Evolutionary conservation across 441 rosid species (phyloP), one percentile per base, ranked within the genome.

Genomic region (Croton laevigatus): DNA sequence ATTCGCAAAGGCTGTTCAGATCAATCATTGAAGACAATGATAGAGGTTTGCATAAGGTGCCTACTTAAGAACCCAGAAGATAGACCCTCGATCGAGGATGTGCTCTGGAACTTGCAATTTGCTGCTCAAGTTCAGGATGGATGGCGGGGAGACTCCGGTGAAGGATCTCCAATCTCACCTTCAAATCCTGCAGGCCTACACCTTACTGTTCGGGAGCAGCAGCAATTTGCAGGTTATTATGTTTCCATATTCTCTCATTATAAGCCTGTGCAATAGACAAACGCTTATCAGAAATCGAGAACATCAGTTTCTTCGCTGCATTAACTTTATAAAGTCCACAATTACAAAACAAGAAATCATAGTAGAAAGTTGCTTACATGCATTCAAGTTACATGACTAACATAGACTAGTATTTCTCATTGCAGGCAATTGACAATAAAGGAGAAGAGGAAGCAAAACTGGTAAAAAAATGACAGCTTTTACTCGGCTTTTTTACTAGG

Each of bases 21-120:
- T 59, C 92, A 91, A 76, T 91, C 99, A 34, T 59, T 91, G 69
- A 87, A 85, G 80, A 92, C 99, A 11, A 83, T 82, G 87, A 85
- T 85, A 85, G 98, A 89, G 76, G 83, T 95, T 49, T 88, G 96
- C 36, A 66, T 79, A 53, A 85, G 96, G 78, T 95, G 98, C 74
- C 80, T 95, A 59, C 84, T 75, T 1, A 82, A 83, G 76, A 82
- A 88, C 12, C 87, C 91, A 12, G 70, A 62, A 20, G 90, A 89
- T 5, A 80, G 95, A 58, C 97, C 97, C 42, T 89, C 99, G 7
- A 75, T 95, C 44, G 99, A 95, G 73, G 99, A 95, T 66, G 87
- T 95, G 27, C 72, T 95, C 22, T 95, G 98, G 98, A 91, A 95
- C 85, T 87, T 95, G 87, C 97, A 95, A 75, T 95, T 88, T 76